A percentile compares a stretch with the other conserved stretches of the same genome.
Conservation (phyloP, 768 basidiomycete genomes). For the Jaapia argillacea region DNA sequence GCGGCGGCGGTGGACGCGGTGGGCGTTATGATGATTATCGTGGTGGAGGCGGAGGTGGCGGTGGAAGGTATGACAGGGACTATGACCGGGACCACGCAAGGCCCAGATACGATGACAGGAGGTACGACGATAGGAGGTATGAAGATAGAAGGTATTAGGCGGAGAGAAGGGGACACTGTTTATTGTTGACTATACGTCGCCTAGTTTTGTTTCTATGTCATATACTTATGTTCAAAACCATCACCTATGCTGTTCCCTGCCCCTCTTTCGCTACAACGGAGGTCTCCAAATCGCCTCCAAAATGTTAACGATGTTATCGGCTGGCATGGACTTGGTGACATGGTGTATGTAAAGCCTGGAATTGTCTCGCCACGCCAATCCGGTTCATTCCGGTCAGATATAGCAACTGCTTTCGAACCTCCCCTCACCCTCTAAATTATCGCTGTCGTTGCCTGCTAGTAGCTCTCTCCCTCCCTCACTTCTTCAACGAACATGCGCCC, state of each 20-base stretch:
- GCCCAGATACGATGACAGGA: conserved; percentile 29
- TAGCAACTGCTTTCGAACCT: background rate
- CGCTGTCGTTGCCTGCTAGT: background rate
- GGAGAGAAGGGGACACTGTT: no score
- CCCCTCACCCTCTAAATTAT: background rate
- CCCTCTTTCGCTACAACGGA: no score
- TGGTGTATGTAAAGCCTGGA: no score
- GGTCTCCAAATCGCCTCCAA: no score
- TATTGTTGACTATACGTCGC: no score
- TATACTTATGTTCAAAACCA: no score
- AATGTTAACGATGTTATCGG: no score
- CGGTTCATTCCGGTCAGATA: background rate
- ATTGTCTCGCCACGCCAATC: background rate
- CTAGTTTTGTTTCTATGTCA: no score
- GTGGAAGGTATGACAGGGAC: conserved; percentile 27
- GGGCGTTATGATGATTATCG: conserved; percentile 17
- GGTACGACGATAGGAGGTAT: conserved; percentile 15
- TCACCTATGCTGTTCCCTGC: no score
- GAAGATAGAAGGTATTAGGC: background rate
- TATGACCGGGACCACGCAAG: conserved; percentile 25
- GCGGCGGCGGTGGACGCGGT: background rate
- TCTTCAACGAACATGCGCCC: conserved; percentile 37
- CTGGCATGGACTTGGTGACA: no score
- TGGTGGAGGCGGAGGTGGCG: conserved; percentile 30
- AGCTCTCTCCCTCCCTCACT: no score